Evolutionary conservation across 163 green algal species (phyloP).

Genomic region (Chlamydomonas reinhardtii): DNA sequence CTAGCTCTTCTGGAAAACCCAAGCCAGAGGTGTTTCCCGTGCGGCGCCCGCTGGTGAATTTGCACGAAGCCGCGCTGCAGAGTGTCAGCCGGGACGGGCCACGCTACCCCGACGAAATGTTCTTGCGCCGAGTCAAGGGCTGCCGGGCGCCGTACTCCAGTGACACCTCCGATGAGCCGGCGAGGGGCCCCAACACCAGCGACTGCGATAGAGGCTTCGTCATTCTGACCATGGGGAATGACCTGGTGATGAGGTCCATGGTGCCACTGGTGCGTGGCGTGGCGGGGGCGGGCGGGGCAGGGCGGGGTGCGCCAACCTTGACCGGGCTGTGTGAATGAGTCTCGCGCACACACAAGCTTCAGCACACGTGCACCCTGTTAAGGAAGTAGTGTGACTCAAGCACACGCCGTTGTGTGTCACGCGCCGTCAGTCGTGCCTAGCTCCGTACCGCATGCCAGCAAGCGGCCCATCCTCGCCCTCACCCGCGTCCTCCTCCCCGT

Average conservation of each 20-base stretch:
- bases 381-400: no score
- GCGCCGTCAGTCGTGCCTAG: no score
- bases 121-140: neutral
- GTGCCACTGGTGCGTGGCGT: neutral
- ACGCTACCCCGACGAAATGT: constrained; percentile 8
- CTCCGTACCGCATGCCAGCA: no score
- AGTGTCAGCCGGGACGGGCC: constrained; percentile 27
- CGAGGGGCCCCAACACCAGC: neutral
- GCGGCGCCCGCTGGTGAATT: neutral
- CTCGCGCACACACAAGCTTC: no score
- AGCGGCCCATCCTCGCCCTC: no score
- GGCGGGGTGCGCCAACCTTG: no score
- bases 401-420: no score
- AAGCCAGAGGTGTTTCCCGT: constrained; percentile 5
- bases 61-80: constrained; percentile 11
- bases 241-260: neutral
- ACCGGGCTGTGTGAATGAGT: no score
- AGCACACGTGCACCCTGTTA: no score
- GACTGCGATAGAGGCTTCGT: constrained; percentile 9
- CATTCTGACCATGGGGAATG: constrained; percentile 31
- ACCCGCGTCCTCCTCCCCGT: no score
- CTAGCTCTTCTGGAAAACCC: neutral
- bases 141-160: neutral
- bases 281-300: no score
- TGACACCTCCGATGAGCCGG: neutral